Conservation (phyloP, 345 rosid species). For the Gossypioides kirkii region DNA sequence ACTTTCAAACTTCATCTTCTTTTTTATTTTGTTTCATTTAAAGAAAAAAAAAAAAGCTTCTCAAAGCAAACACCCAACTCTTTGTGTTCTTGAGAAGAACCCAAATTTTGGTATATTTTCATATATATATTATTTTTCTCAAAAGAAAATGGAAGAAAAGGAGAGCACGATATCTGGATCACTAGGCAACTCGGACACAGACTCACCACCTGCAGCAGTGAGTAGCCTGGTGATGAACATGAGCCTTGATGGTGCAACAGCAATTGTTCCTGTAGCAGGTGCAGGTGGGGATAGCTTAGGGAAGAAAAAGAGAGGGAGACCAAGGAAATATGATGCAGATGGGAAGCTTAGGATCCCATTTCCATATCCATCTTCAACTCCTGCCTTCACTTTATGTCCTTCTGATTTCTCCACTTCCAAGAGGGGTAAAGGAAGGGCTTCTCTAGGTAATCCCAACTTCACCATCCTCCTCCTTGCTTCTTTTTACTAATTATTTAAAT, state of each 20-base stretch:
- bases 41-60: neutral
- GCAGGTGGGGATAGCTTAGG: constrained; percentile 21
- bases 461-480: too few relatives aligned
- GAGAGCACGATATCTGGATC: constrained; percentile 36
- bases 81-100: neutral
- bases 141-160: constrained; percentile 34
- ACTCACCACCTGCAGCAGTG: constrained; percentile 38
- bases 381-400: constrained; percentile 34
- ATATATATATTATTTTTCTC: too few relatives aligned
- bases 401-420: constrained; percentile 29
- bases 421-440: constrained; percentile 52
- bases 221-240: constrained; percentile 16
- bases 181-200: constrained; percentile 34
- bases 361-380: constrained; percentile 11
- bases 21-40: neutral
- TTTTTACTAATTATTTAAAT: too few relatives aligned
- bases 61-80: neutral
- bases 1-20: constrained; percentile 22
- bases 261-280: neutral
- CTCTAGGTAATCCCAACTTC: constrained; percentile 35
- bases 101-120: neutral
- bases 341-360: constrained; percentile 33
- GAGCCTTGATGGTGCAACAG: neutral
- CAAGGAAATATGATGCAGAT: constrained; percentile 39
- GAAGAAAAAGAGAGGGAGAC: constrained; percentile 51